Evolutionary conservation across 768 basidiomycete genomes (phyloP), one percentile per base, ranked within the genome.

Genomic region (Cyathus striatus): DNA sequence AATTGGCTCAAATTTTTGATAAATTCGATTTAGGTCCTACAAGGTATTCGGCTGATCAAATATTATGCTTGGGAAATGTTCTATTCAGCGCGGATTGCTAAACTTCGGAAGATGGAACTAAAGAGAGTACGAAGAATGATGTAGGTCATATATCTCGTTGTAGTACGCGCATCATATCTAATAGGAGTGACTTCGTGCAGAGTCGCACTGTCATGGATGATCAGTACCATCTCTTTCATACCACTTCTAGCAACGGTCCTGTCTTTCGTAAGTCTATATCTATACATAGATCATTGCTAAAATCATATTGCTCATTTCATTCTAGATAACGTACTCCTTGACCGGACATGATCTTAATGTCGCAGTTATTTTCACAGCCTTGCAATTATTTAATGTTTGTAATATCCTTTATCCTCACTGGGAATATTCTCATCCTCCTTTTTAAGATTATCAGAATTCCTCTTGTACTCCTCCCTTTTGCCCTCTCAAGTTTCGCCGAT

Each of bases 41-140:
- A 76, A 55, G 73, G 72, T 34, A 77, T 80, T 41, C 65, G 78
- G 6, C 63, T 77, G 3, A 64, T 80, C 52, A 80, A 80, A 54
- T 56, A 69, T 20, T 78, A 73, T 46, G 71, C 71, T 2, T 78
- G 73, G 65, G 75, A 74, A 49, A 40, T 42, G 12, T 69, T 70
- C 46, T 73, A 70, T 48, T 52, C 54, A 1, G 46, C 59, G 21
- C 61, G 63, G 41, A 64, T 70, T 22, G 62, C 57, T 20, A 52
- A 40, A 6, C 52, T 68, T 38, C 53, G 71, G 9, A 52, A 46
- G 35, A 46, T 54, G 23, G 67, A 68, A 45, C 57, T 68, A 22
- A 42, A 47, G 4, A 53, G 63, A 9, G 52, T 69, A n/a, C 48
- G 54, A 38, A 59, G 46, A 42, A 41, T 49, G 12, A 55, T 56